Conservation (phyloP, 148 eudicot species). For the Cornus controversa region DNA sequence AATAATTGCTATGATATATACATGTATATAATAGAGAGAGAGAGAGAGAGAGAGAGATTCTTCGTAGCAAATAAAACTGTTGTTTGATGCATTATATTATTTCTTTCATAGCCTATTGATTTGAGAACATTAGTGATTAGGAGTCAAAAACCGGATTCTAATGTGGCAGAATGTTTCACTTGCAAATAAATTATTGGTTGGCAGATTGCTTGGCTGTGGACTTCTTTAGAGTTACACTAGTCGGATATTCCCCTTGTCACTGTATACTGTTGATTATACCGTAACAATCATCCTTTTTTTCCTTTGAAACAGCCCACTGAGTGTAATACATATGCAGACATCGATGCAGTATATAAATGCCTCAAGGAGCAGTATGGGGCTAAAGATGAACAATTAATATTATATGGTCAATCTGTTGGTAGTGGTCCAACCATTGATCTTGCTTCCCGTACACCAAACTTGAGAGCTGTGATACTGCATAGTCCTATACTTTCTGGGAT, state of each 20-base stretch:
- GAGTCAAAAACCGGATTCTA: conserved; percentile 1
- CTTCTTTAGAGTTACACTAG: background rate
- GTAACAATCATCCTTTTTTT: conserved; percentile 32
- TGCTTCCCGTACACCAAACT: conserved; percentile 77
- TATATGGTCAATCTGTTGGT: conserved; percentile 93
- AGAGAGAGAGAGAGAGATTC: background rate
- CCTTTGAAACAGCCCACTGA: conserved; percentile 80
- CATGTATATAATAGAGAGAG: too few relatives aligned
- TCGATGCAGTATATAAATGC: conserved; percentile 91
- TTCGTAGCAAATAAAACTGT: background rate
- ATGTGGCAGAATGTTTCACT: background rate
- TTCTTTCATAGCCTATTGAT: background rate
- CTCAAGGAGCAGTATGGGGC: conserved; percentile 83
- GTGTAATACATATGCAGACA: conserved; percentile 94
- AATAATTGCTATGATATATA: too few relatives aligned
- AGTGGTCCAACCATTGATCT: conserved; percentile 94
- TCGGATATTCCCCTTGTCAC: background rate
- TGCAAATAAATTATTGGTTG: background rate
- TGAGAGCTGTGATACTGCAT: conserved; percentile 90
- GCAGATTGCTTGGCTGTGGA: background rate
- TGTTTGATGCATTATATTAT: background rate
- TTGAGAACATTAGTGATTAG: background rate
- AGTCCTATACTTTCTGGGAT: conserved; percentile 91
- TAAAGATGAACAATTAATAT: conserved; percentile 75
- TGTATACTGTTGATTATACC: conserved; percentile 12